phyloP scores from a whole-genome alignment of 768 basidiomycete genomes.

The Fistulinella prunicolor region DNA sequence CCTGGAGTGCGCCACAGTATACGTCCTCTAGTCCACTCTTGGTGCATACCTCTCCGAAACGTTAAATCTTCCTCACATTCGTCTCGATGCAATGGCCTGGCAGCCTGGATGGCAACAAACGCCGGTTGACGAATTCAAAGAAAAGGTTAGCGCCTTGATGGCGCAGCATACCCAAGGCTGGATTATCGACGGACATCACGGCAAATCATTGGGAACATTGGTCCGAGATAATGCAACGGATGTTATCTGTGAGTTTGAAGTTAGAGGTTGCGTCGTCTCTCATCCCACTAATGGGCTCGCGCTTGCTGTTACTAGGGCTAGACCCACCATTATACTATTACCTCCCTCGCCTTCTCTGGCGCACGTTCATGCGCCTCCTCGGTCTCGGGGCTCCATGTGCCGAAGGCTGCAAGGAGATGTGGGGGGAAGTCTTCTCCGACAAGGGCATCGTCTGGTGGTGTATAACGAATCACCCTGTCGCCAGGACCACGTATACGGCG shows the following conservation, averaged over 20 bases:
- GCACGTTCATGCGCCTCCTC: conserved; percentile 49
- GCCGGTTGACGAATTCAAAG: conserved; percentile 27
- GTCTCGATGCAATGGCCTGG: conserved; percentile 49
- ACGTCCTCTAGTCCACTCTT: conserved; percentile 45
- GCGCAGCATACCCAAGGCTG: conserved; percentile 40
- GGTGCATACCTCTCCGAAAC: conserved; percentile 40
- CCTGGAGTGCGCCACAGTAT: background rate
- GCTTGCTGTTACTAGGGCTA: conserved; percentile 45
- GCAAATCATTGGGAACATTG: conserved; percentile 28
- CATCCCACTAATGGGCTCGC: conserved; percentile 1
- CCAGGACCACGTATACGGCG: conserved; percentile 14
- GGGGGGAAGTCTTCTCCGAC: conserved; percentile 43
- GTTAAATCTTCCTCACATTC: conserved; percentile 44
- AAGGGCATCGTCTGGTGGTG: conserved; percentile 51
- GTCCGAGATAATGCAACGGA: conserved; percentile 44
- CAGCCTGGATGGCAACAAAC: conserved; percentile 44
- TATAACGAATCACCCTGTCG: conserved; percentile 37
- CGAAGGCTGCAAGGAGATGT: conserved; percentile 46
- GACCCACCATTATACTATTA: conserved; percentile 62
- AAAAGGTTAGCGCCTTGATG: conserved; percentile 20
- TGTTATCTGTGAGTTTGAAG: conserved; percentile 47
- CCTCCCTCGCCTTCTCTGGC: conserved; percentile 53
- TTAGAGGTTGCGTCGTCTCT: background rate
- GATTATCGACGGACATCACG: conserved; percentile 54
- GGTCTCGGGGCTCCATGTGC: conserved; percentile 40